A percentile compares a stretch with the other conserved stretches of the same genome.
phyloP scores from a whole-genome alignment of 129 eudicot genomes.

The Tagetes erecta region DNA sequence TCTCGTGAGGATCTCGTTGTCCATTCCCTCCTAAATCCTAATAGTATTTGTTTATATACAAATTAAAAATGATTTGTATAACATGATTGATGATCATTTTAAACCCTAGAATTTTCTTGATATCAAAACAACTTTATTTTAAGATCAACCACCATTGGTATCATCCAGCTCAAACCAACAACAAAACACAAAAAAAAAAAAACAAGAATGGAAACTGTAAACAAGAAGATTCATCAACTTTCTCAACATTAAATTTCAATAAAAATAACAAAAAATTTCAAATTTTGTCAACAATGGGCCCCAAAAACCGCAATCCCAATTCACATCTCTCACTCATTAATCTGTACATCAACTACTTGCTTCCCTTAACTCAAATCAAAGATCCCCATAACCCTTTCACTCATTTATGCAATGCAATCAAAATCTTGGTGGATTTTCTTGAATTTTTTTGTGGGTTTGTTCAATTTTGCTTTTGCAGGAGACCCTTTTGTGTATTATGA shows the following conservation, averaged over 20 bases:
- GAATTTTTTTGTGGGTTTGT: constrained; percentile 40
- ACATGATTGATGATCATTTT: neutral
- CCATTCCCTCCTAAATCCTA: no score
- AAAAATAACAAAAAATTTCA: constrained; percentile 3
- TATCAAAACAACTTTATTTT: neutral
- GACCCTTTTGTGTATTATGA: constrained; percentile 89
- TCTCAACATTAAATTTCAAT: neutral
- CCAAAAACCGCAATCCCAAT: constrained; percentile 26
- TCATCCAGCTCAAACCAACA: constrained; percentile 22
- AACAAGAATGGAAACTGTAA: constrained; percentile 29
- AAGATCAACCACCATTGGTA: neutral
- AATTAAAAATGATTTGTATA: no score
- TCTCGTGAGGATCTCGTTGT: no score
- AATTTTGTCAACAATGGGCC: constrained; percentile 25
- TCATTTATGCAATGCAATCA: constrained; percentile 28
- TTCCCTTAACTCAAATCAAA: constrained; percentile 16
- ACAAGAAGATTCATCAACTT: constrained; percentile 26
- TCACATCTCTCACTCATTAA: constrained; percentile 27
- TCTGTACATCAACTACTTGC: constrained; percentile 23
- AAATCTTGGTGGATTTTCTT: constrained; percentile 40
- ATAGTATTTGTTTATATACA: no score
- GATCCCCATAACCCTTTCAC: constrained; percentile 36
- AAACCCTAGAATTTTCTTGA: constrained; percentile 4
- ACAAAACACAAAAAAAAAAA: neutral
- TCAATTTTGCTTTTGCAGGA: constrained; percentile 48